Evolutionary conservation across 371 early-diverging fungal species (phyloP).

Genomic region (Nematocida sp.): DNA sequence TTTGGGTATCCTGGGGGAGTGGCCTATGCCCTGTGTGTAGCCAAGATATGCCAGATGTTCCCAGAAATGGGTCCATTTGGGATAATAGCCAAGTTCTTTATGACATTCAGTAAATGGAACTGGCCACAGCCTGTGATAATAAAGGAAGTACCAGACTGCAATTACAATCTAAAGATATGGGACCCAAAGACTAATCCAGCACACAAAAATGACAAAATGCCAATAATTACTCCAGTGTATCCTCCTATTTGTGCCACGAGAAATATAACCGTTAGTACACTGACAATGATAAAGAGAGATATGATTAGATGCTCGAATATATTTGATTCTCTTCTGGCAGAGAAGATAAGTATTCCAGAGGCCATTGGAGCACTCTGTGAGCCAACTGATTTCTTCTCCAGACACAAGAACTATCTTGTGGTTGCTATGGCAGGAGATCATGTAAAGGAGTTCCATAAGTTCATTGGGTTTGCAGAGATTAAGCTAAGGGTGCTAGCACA

Average conservation of each 20-base stretch:
- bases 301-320: constrained; percentile 65
- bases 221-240: constrained; percentile 97
- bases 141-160: constrained; percentile 79
- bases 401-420: constrained; percentile 81
- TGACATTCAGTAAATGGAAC: constrained; percentile 77
- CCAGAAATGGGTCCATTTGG: constrained; percentile 81
- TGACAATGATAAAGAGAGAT: constrained; percentile 74
- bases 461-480: constrained; percentile 83
- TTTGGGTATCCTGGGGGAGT: constrained; percentile 98
- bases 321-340: constrained; percentile 66
- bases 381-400: constrained; percentile 77
- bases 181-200: constrained; percentile 81
- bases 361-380: constrained; percentile 69
- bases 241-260: constrained; percentile 98
- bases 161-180: constrained; percentile 85
- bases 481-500: constrained; percentile 77
- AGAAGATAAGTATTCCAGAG: background rate
- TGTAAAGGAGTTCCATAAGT: constrained; percentile 56
- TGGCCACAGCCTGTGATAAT: constrained; percentile 96
- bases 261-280: constrained; percentile 86
- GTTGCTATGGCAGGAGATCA: constrained; percentile 66
- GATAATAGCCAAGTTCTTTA: constrained; percentile 81
- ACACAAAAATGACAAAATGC: constrained; percentile 88
- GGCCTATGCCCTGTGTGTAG: constrained; percentile 95
- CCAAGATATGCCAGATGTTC: constrained; percentile 88